Percentiles rank a stretch among this genome's conserved stretches.
Conservation (phyloP, 345 rosid species). For the Eucalyptus polyanthemos region DNA sequence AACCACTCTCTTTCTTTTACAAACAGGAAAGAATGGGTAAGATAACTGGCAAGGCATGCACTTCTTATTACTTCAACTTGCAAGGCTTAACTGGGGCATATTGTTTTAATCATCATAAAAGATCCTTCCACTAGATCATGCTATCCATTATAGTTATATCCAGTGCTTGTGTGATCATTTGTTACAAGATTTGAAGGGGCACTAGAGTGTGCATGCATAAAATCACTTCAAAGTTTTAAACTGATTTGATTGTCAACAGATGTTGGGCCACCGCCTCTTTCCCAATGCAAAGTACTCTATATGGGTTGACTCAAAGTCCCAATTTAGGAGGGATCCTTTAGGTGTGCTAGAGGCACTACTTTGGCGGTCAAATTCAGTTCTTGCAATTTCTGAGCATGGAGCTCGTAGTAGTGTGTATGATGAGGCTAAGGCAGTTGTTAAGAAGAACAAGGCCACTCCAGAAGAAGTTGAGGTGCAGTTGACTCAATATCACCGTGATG, state of each 20-base stretch:
- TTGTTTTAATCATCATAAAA: neutral
- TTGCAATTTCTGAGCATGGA: conserved; percentile 95
- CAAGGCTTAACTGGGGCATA: neutral
- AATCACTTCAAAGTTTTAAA: neutral
- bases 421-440: conserved; percentile 83
- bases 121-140: neutral
- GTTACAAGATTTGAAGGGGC: neutral
- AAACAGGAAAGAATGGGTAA: neutral
- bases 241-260: conserved; percentile 27
- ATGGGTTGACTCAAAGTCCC: conserved; percentile 98
- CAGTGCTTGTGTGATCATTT: neutral
- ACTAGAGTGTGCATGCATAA: neutral
- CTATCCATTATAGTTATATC: neutral
- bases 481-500: conserved; percentile 56
- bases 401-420: conserved; percentile 94
- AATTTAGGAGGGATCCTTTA: conserved; percentile 90
- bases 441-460: conserved; percentile 84
- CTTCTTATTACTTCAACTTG: neutral
- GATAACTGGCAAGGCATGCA: neutral
- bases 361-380: conserved; percentile 75
- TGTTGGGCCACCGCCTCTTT: conserved; percentile 92
- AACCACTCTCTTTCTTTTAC: neutral
- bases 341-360: conserved; percentile 89
- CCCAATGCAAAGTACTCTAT: conserved; percentile 66
- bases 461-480: conserved; percentile 84